These are phyloP conservation scores for Keithomyces neogunnii DNA, from an alignment of 2,329 filamentous ascomycete species.

Conservation along the genomic window DNA sequence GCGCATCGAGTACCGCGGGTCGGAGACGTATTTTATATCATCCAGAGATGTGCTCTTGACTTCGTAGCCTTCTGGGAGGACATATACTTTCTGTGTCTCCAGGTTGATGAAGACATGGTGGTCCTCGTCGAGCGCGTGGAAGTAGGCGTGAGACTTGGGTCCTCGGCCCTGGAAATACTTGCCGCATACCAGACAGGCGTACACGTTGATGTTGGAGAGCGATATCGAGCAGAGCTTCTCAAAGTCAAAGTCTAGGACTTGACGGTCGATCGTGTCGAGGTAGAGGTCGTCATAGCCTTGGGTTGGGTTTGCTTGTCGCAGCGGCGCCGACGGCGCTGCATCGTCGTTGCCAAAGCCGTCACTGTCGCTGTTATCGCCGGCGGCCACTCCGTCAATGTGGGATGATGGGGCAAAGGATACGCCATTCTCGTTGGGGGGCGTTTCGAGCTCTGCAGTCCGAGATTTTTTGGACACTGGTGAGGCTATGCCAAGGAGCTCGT, in stretches of 20 bases:
- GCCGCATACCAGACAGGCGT: conserved; percentile 95
- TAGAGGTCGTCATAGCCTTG: conserved; percentile 94
- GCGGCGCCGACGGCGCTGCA: conserved; percentile 32
- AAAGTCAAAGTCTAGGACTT: conserved; percentile 94
- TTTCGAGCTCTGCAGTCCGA: conserved; percentile 38
- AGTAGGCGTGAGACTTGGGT: conserved; percentile 92
- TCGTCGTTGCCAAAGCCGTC: conserved; percentile 30
- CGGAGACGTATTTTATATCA: conserved; percentile 96
- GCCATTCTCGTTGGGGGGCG: conserved; percentile 24
- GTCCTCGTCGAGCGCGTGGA: conserved; percentile 87
- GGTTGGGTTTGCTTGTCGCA: conserved; percentile 67
- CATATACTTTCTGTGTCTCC: conserved; percentile 83
- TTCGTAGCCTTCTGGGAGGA: conserved; percentile 93
- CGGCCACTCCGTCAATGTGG: conserved; percentile 11
- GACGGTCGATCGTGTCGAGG: conserved; percentile 91
- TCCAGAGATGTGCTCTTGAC: conserved; percentile 90
- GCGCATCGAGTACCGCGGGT: conserved; percentile 72
- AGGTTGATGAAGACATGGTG: conserved; percentile 99
- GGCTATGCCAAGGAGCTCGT: conserved; percentile 43
- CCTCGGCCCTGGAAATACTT: conserved; percentile 95
- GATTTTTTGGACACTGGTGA: conserved; percentile 54
- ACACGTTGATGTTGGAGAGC: conserved; percentile 96
- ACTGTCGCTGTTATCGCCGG: conserved; percentile 19
- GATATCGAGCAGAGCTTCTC: conserved; percentile 97
- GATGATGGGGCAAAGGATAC: conserved; percentile 18